phyloP scores from a whole-genome alignment of 1,284 basidiomycete genomes.

The Vanrija sp. region DNA sequence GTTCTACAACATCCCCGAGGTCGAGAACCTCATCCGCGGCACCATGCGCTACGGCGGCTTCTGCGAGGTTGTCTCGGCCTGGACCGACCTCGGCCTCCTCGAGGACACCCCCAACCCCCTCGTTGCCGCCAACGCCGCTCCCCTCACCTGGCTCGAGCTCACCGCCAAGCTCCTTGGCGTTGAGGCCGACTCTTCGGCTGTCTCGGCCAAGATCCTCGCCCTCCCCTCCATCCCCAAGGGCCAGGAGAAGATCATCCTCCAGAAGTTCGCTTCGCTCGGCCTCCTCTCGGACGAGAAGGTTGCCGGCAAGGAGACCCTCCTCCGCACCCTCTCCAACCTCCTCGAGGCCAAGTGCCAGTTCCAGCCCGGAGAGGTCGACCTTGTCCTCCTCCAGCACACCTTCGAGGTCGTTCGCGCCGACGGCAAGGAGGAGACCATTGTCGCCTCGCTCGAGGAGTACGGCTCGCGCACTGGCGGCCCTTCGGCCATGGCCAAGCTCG shows the following conservation, averaged over 20 bases:
- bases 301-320: conserved; percentile 68
- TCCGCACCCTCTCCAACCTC: conserved; percentile 90
- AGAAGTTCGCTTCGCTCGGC: conserved; percentile 89
- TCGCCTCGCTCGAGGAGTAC: conserved; percentile 88
- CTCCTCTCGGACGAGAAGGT: conserved; percentile 74
- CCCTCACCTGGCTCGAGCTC: conserved; percentile 74
- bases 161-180: conserved; percentile 75
- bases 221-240: conserved; percentile 68
- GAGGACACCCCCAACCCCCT: conserved; percentile 72
- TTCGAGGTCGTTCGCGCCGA: conserved; percentile 84
- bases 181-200: conserved; percentile 65
- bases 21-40: conserved; percentile 85
- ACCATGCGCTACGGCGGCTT: conserved; percentile 96
- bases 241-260: conserved; percentile 72
- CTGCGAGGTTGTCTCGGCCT: conserved; percentile 89
- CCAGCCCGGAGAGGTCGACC: conserved; percentile 83
- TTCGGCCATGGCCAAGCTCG: conserved; percentile 89
- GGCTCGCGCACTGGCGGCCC: conserved; percentile 72
- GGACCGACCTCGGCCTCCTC: conserved; percentile 87
- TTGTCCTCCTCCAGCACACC: conserved; percentile 98
- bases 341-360: conserved; percentile 92
- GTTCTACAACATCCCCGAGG: conserved; percentile 88
- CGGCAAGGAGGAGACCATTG: conserved; percentile 79
- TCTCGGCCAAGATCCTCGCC: conserved; percentile 67
- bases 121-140: conserved; percentile 59